These are phyloP conservation scores for Sextonia rubra DNA, from an alignment of 164 flowering plant genomes.

Conservation along the genomic window DNA sequence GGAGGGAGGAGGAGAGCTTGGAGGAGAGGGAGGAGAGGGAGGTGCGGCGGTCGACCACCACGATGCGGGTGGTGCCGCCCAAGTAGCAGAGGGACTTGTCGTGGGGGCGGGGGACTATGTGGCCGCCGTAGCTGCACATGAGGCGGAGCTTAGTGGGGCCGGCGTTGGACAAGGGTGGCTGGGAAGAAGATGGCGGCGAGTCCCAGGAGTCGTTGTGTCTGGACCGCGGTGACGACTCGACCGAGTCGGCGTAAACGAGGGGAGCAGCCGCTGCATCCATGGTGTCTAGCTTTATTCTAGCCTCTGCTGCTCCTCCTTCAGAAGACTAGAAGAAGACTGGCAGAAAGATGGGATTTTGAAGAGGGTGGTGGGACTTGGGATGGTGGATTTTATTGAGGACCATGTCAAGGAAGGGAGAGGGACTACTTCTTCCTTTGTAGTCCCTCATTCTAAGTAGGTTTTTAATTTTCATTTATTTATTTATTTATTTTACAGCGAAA, in stretches of 20 bases:
- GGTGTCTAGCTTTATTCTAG: background rate
- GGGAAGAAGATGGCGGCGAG: slow-evolving; percentile 15
- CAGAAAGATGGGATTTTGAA: background rate
- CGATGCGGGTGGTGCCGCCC: slow-evolving; percentile 92
- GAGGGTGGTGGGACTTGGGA: background rate
- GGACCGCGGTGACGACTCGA: slow-evolving; percentile 59
- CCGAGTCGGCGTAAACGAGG: slow-evolving; percentile 41
- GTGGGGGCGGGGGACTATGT: slow-evolving; percentile 87
- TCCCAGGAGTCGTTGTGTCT: slow-evolving; percentile 54
- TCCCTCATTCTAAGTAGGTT: too few relatives aligned
- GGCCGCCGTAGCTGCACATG: slow-evolving; percentile 96
- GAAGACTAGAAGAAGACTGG: background rate
- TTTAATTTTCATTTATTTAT: too few relatives aligned
- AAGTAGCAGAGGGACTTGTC: slow-evolving; percentile 83
- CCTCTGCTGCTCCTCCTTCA: background rate
- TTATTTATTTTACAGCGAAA: too few relatives aligned
- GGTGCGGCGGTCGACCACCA: slow-evolving; percentile 65
- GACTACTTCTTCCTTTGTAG: background rate
- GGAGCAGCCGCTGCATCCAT: slow-evolving; percentile 1
- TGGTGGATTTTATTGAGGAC: background rate
- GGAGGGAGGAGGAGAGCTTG: slow-evolving; percentile 56
- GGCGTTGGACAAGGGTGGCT: slow-evolving; percentile 8
- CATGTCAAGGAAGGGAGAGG: background rate
- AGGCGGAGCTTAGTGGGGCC: slow-evolving; percentile 54
- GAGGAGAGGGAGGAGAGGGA: slow-evolving; percentile 52